Conservation (phyloP, 2,329 filamentous ascomycete genomes). For the Ascocoryne sarcoides region DNA sequence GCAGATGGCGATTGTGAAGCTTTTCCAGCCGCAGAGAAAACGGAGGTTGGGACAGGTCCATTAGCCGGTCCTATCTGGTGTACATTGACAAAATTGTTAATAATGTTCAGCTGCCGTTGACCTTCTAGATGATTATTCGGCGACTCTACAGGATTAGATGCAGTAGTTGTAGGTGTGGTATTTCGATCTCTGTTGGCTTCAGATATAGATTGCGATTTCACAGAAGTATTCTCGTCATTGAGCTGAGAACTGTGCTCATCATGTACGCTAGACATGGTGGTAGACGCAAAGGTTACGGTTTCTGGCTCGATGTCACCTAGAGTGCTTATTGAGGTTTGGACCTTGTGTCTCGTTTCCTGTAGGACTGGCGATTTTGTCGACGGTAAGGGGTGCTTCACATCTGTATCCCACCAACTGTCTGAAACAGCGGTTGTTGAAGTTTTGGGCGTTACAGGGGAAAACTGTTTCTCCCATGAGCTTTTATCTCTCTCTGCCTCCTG, state of each 20-base stretch:
- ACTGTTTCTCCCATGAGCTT: constrained; percentile 26
- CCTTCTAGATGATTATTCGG: too few species aligned
- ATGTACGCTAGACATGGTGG: constrained; percentile 10
- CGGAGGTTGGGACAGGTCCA: too few species aligned
- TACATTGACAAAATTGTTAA: too few species aligned
- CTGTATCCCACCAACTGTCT: constrained; percentile 32
- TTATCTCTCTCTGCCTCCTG: constrained; percentile 17
- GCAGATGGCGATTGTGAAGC: constrained; percentile 7
- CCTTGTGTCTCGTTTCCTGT: constrained; percentile 21
- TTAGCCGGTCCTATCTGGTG: too few species aligned
- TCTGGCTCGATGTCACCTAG: constrained; percentile 21
- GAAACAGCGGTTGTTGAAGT: constrained; percentile 24
- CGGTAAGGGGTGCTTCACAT: constrained; percentile 12
- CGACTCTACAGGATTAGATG: too few species aligned
- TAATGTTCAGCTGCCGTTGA: too few species aligned
- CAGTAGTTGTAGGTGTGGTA: too few species aligned
- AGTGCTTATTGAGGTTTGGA: constrained; percentile 20
- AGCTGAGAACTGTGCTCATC: constrained; percentile 5
- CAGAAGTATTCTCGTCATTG: constrained; percentile 5
- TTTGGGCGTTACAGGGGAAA: constrained; percentile 25
- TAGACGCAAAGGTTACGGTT: constrained; percentile 10
- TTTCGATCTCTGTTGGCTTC: too few species aligned
- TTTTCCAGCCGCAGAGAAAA: too few species aligned
- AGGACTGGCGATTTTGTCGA: constrained; percentile 12
- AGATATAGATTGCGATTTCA: too few species aligned